Evolutionary conservation across 306 rosid species (phyloP).

Genomic region (Nissolia schottii): DNA sequence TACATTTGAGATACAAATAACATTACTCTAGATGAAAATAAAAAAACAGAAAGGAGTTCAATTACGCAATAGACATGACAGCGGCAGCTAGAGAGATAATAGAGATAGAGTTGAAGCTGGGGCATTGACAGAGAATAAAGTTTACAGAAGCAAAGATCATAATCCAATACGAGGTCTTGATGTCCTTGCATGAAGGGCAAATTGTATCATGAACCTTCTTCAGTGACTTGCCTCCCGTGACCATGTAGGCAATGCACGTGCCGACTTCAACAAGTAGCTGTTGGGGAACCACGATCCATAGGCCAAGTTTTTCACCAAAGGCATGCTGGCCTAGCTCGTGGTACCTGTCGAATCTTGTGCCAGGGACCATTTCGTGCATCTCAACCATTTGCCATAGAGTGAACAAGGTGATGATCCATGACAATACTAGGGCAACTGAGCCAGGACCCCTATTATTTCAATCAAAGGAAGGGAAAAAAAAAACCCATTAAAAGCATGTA

Average conservation of each 20-base stretch:
- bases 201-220: conserved; percentile 50
- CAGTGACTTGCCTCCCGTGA: conserved; percentile 66
- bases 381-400: conserved; percentile 92
- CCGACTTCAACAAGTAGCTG: conserved; percentile 71
- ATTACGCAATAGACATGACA: conserved; percentile 66
- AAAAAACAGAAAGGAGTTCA: background rate
- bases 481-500: background rate
- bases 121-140: conserved; percentile 60
- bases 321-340: conserved; percentile 86
- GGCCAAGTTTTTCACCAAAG: conserved; percentile 72
- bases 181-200: conserved; percentile 36
- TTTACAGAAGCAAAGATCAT: conserved; percentile 53
- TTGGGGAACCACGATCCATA: conserved; percentile 70
- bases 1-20: too few species aligned
- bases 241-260: conserved; percentile 65
- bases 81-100: conserved; percentile 67
- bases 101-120: conserved; percentile 74
- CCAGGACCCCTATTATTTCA: conserved; percentile 74
- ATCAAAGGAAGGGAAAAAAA: background rate
- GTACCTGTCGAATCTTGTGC: conserved; percentile 71
- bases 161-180: conserved; percentile 50
- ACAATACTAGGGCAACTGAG: conserved; percentile 26
- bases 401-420: conserved; percentile 78
- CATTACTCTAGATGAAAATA: too few species aligned
- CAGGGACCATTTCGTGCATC: conserved; percentile 95